Evolutionary conservation across 768 basidiomycete genomes (phyloP).

Genomic region (Coprinopsis cinerea): DNA sequence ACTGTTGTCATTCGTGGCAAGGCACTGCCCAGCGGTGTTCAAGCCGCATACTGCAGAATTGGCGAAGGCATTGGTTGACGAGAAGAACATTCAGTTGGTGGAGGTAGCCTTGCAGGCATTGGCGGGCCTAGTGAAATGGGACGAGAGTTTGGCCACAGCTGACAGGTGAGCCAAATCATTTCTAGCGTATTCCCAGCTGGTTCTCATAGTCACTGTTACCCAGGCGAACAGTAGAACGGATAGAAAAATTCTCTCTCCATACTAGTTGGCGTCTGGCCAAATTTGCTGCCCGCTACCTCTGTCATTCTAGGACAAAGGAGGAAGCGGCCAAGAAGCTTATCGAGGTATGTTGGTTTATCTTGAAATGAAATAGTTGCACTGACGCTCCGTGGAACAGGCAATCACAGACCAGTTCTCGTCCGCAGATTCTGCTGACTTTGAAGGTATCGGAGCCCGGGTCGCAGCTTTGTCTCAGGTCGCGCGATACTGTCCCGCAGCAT

Average conservation of each 20-base stretch:
- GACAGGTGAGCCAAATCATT: constrained; percentile 57
- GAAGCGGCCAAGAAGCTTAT: constrained; percentile 50
- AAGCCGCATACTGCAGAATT: constrained; percentile 74
- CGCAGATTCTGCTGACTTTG: constrained; percentile 39
- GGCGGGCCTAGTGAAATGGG: constrained; percentile 56
- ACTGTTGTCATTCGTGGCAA: constrained; percentile 59
- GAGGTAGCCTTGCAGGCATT: constrained; percentile 75
- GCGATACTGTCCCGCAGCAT: constrained; percentile 57
- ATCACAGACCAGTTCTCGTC: constrained; percentile 49
- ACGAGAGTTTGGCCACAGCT: constrained; percentile 46
- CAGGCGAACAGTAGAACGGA: constrained; percentile 64
- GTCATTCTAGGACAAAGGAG: constrained; percentile 48
- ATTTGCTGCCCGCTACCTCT: constrained; percentile 74
- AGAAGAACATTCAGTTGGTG: constrained; percentile 46
- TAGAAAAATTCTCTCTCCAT: constrained; percentile 52
- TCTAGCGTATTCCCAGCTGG: background rate
- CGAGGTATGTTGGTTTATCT: constrained; percentile 41
- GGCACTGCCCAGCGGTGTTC: constrained; percentile 68
- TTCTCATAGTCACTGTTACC: constrained; percentile 6
- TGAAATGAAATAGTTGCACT: background rate
- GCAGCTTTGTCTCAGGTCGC: constrained; percentile 74
- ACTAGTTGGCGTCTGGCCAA: constrained; percentile 69
- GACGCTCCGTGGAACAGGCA: constrained; percentile 39
- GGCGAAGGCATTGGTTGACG: constrained; percentile 63
- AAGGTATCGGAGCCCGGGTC: constrained; percentile 54